These are phyloP conservation scores for Candolleomyces efflorescens DNA, from an alignment of 768 basidiomycete genomes.

Conservation along the genomic window DNA sequence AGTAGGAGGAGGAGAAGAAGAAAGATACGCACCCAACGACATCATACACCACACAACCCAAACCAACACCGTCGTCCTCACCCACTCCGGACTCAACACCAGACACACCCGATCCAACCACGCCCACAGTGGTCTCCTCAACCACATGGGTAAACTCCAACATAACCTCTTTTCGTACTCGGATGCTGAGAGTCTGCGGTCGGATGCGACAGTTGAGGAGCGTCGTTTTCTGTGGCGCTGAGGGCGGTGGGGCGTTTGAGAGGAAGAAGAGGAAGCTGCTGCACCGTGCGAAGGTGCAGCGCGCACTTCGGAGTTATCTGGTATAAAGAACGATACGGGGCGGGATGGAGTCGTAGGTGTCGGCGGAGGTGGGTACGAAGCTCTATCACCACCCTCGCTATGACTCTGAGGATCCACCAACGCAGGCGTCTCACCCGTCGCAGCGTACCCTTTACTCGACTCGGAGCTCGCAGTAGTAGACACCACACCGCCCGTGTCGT, in stretches of 20 bases:
- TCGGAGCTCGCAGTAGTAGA: conserved; percentile 6
- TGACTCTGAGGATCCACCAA: conserved; percentile 26
- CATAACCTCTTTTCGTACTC: conserved; percentile 41
- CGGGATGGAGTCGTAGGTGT: too few relatives aligned
- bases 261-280: too few relatives aligned
- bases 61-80: conserved; percentile 69
- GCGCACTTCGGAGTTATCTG: too few relatives aligned
- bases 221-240: too few relatives aligned
- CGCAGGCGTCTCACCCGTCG: conserved; percentile 27
- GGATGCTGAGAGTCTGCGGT: conserved; percentile 22
- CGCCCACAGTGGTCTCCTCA: conserved; percentile 56
- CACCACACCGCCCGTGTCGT: conserved; percentile 9
- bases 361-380: too few relatives aligned
- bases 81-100: conserved; percentile 75
- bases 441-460: conserved; percentile 27
- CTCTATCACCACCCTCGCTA: too few relatives aligned
- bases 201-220: too few relatives aligned
- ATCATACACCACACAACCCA: conserved; percentile 78
- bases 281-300: too few relatives aligned
- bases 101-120: conserved; percentile 67
- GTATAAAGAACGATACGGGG: too few relatives aligned
- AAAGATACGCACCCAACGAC: conserved; percentile 57
- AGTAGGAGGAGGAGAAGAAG: too few relatives aligned
- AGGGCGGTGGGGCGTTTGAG: too few relatives aligned
- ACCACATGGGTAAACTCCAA: conserved; percentile 45